Conservation (phyloP, 192 early-diverging fungal species). For the Mortierella alpina region DNA sequence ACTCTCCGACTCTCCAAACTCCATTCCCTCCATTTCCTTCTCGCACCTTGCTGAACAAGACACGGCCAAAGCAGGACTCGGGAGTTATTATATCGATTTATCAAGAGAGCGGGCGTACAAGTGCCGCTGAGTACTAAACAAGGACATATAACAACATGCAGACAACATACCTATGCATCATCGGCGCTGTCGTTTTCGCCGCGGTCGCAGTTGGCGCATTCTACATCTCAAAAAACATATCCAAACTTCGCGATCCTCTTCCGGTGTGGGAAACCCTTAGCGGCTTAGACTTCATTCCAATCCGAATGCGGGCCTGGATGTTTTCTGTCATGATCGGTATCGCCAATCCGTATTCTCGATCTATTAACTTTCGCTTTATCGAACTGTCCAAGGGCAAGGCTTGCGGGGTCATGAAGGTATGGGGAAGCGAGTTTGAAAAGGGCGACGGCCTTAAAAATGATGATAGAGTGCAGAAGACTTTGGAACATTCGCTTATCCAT, state of each 20-base stretch:
- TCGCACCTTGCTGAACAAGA: too few relatives aligned
- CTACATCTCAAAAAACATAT: neutral
- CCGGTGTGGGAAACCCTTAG: conserved; percentile 8
- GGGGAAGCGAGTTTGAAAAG: neutral
- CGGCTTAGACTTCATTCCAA: conserved; percentile 2
- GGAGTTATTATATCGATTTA: too few relatives aligned
- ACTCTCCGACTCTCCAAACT: too few relatives aligned
- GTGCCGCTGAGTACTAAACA: too few relatives aligned
- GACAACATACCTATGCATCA: neutral
- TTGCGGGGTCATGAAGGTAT: conserved; percentile 25
- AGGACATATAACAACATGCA: neutral
- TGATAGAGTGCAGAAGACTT: neutral
- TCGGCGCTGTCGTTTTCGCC: neutral
- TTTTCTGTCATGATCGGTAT: conserved; percentile 6
- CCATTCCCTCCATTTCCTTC: too few relatives aligned
- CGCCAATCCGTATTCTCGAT: conserved; percentile 17
- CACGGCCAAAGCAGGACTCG: too few relatives aligned
- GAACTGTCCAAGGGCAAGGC: conserved; percentile 26
- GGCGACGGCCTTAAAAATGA: neutral
- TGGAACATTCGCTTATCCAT: too few relatives aligned
- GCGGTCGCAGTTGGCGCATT: neutral
- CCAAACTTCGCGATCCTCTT: conserved; percentile 5
- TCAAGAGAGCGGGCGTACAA: too few relatives aligned
- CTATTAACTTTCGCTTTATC: conserved; percentile 23
- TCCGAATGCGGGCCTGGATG: conserved; percentile 21